Evolutionary conservation across 2,329 filamentous ascomycete species (phyloP).

Genomic region (Arthrobotrys conoides): DNA sequence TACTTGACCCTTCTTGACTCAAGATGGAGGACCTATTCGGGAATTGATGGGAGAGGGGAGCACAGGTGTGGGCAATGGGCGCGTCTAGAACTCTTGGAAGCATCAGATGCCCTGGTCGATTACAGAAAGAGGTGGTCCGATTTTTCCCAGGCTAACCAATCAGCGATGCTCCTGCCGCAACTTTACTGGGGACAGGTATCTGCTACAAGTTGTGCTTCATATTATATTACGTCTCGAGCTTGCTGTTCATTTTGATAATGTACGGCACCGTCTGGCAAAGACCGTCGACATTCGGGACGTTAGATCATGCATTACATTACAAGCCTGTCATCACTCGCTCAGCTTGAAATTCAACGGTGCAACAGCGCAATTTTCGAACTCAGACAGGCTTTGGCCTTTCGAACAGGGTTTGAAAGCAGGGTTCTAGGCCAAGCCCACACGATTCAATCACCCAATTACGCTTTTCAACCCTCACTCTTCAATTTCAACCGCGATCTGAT

Average conservation of each 20-base stretch:
- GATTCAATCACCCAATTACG: slow-evolving; percentile 11
- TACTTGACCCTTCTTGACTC: slow-evolving; percentile 21
- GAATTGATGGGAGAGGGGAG: slow-evolving; percentile 35
- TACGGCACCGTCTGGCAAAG: slow-evolving; percentile 22
- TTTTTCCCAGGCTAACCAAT: slow-evolving; percentile 27
- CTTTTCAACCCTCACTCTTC: slow-evolving; percentile 7
- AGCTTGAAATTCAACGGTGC: slow-evolving; percentile 10
- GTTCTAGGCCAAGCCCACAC: slow-evolving; percentile 15
- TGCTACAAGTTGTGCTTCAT: slow-evolving; percentile 48
- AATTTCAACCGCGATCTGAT: slow-evolving; percentile 24
- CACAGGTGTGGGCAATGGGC: slow-evolving; percentile 58
- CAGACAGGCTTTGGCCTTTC: slow-evolving; percentile 16
- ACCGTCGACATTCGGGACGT: slow-evolving; percentile 48
- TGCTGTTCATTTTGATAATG: slow-evolving; percentile 9
- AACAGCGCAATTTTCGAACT: slow-evolving; percentile 12
- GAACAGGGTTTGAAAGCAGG: slow-evolving; percentile 1
- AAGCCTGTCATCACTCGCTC: slow-evolving; percentile 27
- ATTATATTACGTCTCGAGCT: slow-evolving; percentile 16
- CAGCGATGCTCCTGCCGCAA: slow-evolving; percentile 8
- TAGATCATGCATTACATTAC: slow-evolving; percentile 32
- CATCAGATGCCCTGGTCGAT: slow-evolving; percentile 49
- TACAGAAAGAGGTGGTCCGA: slow-evolving; percentile 39
- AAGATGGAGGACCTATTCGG: slow-evolving; percentile 24
- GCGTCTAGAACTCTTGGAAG: slow-evolving; percentile 59
- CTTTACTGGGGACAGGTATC: slow-evolving; percentile 24